A percentile compares a stretch with the other conserved stretches of the same genome.
These are phyloP conservation scores for Tilletia indica DNA, from an alignment of 1,284 basidiomycete species.

Conservation along the genomic window DNA sequence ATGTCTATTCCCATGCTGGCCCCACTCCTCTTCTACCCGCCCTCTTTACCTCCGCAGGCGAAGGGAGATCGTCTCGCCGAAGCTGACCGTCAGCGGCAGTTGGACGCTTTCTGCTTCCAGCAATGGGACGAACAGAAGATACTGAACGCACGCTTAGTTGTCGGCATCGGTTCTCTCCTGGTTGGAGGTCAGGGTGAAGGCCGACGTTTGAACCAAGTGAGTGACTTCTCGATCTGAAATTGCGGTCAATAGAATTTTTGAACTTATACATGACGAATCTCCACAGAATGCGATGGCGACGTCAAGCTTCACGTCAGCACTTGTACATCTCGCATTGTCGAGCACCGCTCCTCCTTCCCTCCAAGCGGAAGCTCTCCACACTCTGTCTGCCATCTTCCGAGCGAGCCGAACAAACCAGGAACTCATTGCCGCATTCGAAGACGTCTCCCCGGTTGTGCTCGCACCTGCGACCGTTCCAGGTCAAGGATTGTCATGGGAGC, in stretches of 20 bases:
- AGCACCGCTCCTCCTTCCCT: slow-evolving; percentile 84
- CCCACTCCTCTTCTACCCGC: slow-evolving; percentile 81
- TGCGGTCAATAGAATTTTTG: background rate
- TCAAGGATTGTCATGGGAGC: slow-evolving; percentile 23
- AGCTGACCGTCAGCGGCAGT: slow-evolving; percentile 50
- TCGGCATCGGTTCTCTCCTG: slow-evolving; percentile 72
- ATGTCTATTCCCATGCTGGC: slow-evolving; percentile 76
- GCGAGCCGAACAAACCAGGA: slow-evolving; percentile 58
- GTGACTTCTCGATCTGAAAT: background rate
- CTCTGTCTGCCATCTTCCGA: slow-evolving; percentile 59
- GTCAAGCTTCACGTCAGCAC: slow-evolving; percentile 72
- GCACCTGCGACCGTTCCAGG: slow-evolving; percentile 17
- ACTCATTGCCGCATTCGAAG: slow-evolving; percentile 54
- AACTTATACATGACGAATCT: slow-evolving; percentile 54
- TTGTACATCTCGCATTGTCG: slow-evolving; percentile 81
- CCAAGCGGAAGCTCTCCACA: slow-evolving; percentile 72
- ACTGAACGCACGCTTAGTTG: slow-evolving; percentile 71
- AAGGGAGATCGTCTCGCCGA: background rate
- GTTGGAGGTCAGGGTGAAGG: slow-evolving; percentile 58
- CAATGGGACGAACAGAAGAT: slow-evolving; percentile 92
- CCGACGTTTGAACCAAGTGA: slow-evolving; percentile 60
- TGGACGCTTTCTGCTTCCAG: slow-evolving; percentile 90
- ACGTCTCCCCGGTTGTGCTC: slow-evolving; percentile 38
- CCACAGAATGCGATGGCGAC: slow-evolving; percentile 59
- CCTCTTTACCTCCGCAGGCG: slow-evolving; percentile 63